phyloP scores from a whole-genome alignment of 148 eudicot species.

The Drosera capensis region DNA sequence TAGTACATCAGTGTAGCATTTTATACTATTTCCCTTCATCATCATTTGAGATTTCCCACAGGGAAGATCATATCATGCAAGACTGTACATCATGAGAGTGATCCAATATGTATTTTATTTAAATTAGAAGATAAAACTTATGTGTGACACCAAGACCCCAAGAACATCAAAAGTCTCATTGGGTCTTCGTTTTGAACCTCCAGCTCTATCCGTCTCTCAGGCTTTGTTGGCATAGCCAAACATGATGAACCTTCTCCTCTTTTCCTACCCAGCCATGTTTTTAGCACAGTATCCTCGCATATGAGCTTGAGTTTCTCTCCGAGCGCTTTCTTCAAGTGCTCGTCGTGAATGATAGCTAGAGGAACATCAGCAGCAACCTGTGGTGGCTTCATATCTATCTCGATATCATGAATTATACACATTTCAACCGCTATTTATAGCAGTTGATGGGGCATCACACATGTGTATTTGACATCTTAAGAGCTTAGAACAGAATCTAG shows the following conservation, averaged over 20 bases:
- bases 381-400: not conserved
- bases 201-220: conserved; percentile 22
- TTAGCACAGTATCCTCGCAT: not conserved
- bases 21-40: too few relatives aligned
- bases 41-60: too few relatives aligned
- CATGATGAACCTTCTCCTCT: not conserved
- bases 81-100: too few relatives aligned
- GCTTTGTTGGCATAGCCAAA: not conserved
- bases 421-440: too few relatives aligned
- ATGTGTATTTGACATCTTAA: too few relatives aligned
- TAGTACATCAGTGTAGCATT: too few relatives aligned
- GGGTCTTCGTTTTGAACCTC: conserved; percentile 38
- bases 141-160: conserved; percentile 72
- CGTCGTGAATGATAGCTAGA: not conserved
- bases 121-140: too few relatives aligned
- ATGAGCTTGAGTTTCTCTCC: not conserved
- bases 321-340: not conserved
- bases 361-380: not conserved
- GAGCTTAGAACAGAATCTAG: too few relatives aligned
- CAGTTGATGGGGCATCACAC: too few relatives aligned
- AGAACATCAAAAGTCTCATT: conserved; percentile 52
- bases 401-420: too few relatives aligned
- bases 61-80: too few relatives aligned
- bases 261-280: not conserved
- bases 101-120: too few relatives aligned